phyloP scores from a whole-genome alignment of 805 yeast genomes.

The Cyberlindnera maritima region DNA sequence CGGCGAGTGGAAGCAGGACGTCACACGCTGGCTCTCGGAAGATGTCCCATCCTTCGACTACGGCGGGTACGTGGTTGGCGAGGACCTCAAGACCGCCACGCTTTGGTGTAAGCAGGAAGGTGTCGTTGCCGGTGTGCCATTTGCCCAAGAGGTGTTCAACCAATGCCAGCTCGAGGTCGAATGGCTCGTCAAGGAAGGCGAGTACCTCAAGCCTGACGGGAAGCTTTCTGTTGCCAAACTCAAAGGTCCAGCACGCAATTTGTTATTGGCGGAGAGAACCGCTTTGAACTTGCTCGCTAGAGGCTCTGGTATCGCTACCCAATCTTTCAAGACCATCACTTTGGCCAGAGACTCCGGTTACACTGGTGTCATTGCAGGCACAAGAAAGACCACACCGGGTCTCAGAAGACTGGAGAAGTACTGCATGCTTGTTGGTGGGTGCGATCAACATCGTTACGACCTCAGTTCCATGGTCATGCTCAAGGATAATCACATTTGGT shows the following conservation, averaged over 20 bases:
- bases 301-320: conserved; percentile 85
- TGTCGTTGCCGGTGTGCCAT: conserved; percentile 80
- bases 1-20: conserved; percentile 79
- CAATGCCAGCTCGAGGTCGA: conserved; percentile 71
- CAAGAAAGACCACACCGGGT: conserved; percentile 97
- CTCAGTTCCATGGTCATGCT: conserved; percentile 93
- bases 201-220: conserved; percentile 45
- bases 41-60: conserved; percentile 93
- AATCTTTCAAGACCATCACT: conserved; percentile 52
- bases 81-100: conserved; percentile 64
- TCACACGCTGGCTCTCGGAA: conserved; percentile 74
- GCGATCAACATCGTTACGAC: conserved; percentile 90
- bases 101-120: conserved; percentile 81
- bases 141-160: conserved; percentile 77
- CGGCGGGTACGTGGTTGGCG: conserved; percentile 95
- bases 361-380: conserved; percentile 87
- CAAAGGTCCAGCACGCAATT: conserved; percentile 75
- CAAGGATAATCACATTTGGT: conserved; percentile 90
- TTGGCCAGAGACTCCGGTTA: conserved; percentile 70
- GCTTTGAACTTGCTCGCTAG: conserved; percentile 80
- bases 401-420: conserved; percentile 84
- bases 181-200: conserved; percentile 78
- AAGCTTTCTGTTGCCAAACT: conserved; percentile 77
- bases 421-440: conserved; percentile 94
- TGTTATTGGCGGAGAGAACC: conserved; percentile 81